Conservation (phyloP, 495 filamentous ascomycete genomes). For the Neurospora terricola region DNA sequence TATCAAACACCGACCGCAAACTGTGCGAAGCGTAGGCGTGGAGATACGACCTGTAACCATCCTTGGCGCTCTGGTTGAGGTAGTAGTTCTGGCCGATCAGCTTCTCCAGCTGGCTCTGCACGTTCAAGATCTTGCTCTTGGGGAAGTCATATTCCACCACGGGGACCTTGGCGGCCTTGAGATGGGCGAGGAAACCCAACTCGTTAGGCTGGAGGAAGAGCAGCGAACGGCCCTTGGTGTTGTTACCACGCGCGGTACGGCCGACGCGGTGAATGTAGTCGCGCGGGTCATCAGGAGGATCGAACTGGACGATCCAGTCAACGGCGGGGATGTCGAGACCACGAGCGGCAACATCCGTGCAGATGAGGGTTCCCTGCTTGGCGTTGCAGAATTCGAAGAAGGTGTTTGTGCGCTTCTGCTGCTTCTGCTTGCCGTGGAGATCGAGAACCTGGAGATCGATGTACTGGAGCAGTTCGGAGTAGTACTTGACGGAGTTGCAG, state of each 20-base stretch:
- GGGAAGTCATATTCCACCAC: slow-evolving; percentile 96
- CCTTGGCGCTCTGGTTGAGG: slow-evolving; percentile 71
- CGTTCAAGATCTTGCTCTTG: slow-evolving; percentile 79
- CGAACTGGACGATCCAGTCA: slow-evolving; percentile 94
- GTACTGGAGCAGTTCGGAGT: slow-evolving; percentile 88
- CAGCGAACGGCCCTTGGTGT: slow-evolving; percentile 71
- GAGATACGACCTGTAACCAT: slow-evolving; percentile 70
- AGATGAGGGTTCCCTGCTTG: slow-evolving; percentile 78
- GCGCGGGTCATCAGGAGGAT: slow-evolving; percentile 81
- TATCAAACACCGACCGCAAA: slow-evolving; percentile 82
- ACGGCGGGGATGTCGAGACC: slow-evolving; percentile 91
- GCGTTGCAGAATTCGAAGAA: slow-evolving; percentile 99
- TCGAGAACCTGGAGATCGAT: slow-evolving; percentile 91
- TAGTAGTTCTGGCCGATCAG: slow-evolving; percentile 94
- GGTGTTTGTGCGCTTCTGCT: slow-evolving; percentile 91
- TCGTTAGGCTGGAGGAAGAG: slow-evolving; percentile 91
- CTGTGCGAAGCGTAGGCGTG: slow-evolving; percentile 91
- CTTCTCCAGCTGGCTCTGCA: slow-evolving; percentile 92
- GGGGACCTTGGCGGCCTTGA: slow-evolving; percentile 86
- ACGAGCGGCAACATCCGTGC: slow-evolving; percentile 91
- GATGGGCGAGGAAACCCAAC: slow-evolving; percentile 80
- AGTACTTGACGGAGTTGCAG: slow-evolving; percentile 90
- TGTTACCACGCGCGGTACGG: slow-evolving; percentile 80
- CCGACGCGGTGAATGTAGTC: slow-evolving; percentile 98
- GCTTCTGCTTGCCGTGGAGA: slow-evolving; percentile 89